Conservation (phyloP, 2,329 filamentous ascomycete genomes). For the Talaromyces rugulosus region DNA sequence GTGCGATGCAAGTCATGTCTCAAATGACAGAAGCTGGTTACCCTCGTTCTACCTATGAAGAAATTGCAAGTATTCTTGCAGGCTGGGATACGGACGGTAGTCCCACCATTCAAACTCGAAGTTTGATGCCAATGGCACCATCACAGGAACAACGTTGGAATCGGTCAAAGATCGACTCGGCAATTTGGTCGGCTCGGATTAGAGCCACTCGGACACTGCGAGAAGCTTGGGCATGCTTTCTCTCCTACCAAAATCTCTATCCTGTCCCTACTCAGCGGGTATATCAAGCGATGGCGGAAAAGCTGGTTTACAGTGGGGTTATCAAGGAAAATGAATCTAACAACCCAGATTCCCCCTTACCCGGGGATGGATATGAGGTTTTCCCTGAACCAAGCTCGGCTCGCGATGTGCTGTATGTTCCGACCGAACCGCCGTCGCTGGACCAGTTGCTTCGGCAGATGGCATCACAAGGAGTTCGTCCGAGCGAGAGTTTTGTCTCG, state of each 20-base stretch:
- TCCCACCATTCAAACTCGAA: slow-evolving; percentile 59
- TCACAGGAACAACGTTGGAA: slow-evolving; percentile 16
- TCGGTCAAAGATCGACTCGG: slow-evolving; percentile 15
- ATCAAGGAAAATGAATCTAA: slow-evolving; percentile 16
- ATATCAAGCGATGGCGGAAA: slow-evolving; percentile 56
- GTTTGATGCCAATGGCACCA: slow-evolving; percentile 15
- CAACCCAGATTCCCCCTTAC: slow-evolving; percentile 31
- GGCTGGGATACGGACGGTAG: slow-evolving; percentile 62
- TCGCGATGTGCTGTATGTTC: slow-evolving; percentile 55
- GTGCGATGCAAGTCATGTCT: slow-evolving; percentile 51
- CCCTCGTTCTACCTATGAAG: slow-evolving; percentile 47
- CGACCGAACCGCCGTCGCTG: slow-evolving; percentile 49
- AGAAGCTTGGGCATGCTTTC: slow-evolving; percentile 63
- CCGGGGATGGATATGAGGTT: slow-evolving; percentile 56
- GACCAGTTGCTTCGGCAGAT: slow-evolving; percentile 52
- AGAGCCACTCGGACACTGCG: slow-evolving; percentile 56
- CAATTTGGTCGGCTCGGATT: slow-evolving; percentile 56
- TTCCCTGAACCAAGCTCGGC: slow-evolving; percentile 53
- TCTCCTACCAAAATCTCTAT: slow-evolving; percentile 49
- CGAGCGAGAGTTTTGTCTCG: slow-evolving; percentile 42
- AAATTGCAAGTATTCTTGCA: slow-evolving; percentile 50
- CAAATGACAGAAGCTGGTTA: slow-evolving; percentile 61
- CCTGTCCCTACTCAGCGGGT: slow-evolving; percentile 37
- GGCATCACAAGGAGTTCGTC: slow-evolving; percentile 39
- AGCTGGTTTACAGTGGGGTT: slow-evolving; percentile 42